phyloP scores from a whole-genome alignment of 345 rosid species.

The Eucalyptus fibrosa region DNA sequence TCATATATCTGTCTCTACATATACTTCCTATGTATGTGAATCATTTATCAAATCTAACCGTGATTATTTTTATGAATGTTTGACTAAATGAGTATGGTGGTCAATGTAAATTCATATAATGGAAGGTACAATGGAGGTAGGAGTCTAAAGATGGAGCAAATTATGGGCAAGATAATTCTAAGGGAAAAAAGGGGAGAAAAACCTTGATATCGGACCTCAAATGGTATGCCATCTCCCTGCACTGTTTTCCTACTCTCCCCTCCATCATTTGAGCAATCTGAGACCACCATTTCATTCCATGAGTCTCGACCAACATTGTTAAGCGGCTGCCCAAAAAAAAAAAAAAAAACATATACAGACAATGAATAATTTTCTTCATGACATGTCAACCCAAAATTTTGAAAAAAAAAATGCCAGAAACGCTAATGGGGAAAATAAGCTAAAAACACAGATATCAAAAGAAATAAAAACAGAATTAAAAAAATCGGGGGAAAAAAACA shows the following conservation, averaged over 20 bases:
- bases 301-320: conserved; percentile 19
- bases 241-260: conserved; percentile 67
- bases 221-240: conserved; percentile 80
- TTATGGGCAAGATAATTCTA: neutral
- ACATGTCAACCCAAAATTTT: neutral
- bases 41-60: neutral
- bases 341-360: neutral
- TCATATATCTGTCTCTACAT: neutral
- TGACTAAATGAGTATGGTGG: neutral
- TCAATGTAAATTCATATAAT: neutral
- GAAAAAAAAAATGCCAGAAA: too few species aligned
- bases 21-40: neutral
- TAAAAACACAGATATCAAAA: neutral
- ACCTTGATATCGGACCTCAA: conserved; percentile 68
- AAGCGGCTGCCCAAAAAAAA: conserved; percentile 8
- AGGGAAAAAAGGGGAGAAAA: neutral
- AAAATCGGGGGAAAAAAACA: too few species aligned
- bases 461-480: neutral
- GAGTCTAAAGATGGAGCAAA: neutral
- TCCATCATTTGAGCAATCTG: conserved; percentile 38
- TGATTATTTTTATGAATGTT: neutral
- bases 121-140: neutral
- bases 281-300: conserved; percentile 59
- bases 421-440: neutral
- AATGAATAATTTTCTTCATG: neutral